Evolutionary conservation across 208 protist species (phyloP).

Genomic region (Polymyxa betae): DNA sequence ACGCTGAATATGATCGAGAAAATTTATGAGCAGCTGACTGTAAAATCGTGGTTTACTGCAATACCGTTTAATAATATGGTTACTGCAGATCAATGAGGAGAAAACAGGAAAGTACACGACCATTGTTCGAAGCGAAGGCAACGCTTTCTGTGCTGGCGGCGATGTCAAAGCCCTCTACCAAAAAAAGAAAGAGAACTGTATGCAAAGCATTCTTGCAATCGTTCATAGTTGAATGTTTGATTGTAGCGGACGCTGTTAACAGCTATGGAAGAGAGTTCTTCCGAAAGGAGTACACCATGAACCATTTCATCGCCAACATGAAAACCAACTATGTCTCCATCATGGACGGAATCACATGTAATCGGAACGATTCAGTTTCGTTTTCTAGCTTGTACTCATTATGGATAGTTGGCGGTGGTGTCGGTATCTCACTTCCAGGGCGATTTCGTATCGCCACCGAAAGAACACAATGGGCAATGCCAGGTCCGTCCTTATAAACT

Average conservation of each 20-base stretch:
- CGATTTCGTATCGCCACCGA: conserved; percentile 46
- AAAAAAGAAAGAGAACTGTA: background rate
- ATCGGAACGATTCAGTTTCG: background rate
- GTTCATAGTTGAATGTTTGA: background rate
- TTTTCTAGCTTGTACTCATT: background rate
- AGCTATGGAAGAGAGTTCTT: conserved; percentile 13
- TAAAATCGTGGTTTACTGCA: background rate
- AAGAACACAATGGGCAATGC: background rate
- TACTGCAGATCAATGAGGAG: background rate
- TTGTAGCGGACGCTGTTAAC: background rate
- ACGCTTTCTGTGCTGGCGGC: conserved; percentile 48
- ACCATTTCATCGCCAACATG: conserved; percentile 34
- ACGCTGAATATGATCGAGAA: conserved; percentile 52
- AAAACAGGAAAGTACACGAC: background rate
- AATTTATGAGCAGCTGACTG: background rate
- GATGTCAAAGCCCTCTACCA: conserved; percentile 33
- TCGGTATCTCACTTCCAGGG: background rate
- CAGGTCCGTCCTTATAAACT: background rate
- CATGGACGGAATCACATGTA: conserved; percentile 11
- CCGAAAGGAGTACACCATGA: conserved; percentile 8
- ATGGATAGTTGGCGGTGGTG: background rate
- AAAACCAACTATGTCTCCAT: conserved; percentile 1
- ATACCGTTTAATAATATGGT: background rate
- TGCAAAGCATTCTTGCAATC: background rate
- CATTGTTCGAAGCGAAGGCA: background rate